Conservation (phyloP, 2,329 filamentous ascomycete genomes). For the Paecilomyces variotii region DNA sequence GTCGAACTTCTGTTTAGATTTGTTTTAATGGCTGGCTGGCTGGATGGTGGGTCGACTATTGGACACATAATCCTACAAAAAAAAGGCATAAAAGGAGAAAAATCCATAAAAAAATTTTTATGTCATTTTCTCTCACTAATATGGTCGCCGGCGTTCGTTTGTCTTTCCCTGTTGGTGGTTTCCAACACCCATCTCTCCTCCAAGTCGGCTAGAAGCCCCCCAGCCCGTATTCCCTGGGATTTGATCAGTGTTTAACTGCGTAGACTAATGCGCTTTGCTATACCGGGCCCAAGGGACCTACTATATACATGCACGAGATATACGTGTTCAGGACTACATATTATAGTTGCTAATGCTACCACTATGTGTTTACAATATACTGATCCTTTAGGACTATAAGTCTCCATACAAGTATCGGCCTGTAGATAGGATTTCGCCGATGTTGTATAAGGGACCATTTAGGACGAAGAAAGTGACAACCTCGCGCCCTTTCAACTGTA, state of each 20-base stretch:
- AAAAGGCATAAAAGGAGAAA: neutral
- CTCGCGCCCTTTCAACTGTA: too few species aligned
- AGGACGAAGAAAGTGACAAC: too few species aligned
- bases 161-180: neutral
- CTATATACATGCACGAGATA: too few species aligned
- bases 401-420: too few species aligned
- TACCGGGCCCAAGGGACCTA: too few species aligned
- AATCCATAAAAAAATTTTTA: neutral
- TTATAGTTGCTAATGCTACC: too few species aligned
- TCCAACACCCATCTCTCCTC: neutral
- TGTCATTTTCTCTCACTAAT: neutral
- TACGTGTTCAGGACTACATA: too few species aligned
- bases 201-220: neutral
- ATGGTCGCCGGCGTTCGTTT: neutral
- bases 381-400: too few species aligned
- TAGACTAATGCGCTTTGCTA: too few species aligned
- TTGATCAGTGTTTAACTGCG: neutral
- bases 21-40: neutral
- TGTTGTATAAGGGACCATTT: too few species aligned
- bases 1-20: neutral
- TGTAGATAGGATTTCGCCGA: too few species aligned
- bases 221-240: neutral
- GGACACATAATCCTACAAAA: neutral
- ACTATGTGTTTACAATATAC: too few species aligned
- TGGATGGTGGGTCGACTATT: neutral